Percentiles rank a stretch among this genome's conserved stretches.
Evolutionary conservation across 2,329 filamentous ascomycete species (phyloP).

Genomic region (Corniculantispora saksenae): DNA sequence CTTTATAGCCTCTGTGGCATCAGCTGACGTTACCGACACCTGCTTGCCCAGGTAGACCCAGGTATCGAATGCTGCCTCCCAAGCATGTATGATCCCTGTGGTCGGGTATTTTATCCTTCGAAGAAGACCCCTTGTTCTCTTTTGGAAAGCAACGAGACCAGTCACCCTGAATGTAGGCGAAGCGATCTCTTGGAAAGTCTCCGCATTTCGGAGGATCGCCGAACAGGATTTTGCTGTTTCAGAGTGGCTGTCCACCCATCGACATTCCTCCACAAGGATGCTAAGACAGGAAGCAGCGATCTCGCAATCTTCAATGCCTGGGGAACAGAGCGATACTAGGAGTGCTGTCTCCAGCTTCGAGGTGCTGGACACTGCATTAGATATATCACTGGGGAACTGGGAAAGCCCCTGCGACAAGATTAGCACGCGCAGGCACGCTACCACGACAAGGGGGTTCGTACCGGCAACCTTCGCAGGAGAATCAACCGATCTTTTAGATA

Average conservation of each 20-base stretch:
- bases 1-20: constrained; percentile 55
- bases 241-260: constrained; percentile 52
- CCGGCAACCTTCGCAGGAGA: constrained; percentile 52
- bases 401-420: constrained; percentile 49
- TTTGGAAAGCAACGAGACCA: constrained; percentile 69
- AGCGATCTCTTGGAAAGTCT: constrained; percentile 62
- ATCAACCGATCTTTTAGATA: constrained; percentile 58
- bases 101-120: constrained; percentile 63
- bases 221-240: constrained; percentile 52
- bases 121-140: constrained; percentile 60
- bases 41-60: constrained; percentile 67
- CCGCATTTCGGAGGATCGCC: constrained; percentile 59
- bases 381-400: constrained; percentile 54
- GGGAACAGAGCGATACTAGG: constrained; percentile 64
- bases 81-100: constrained; percentile 66
- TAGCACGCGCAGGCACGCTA: not conserved
- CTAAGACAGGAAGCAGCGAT: constrained; percentile 63
- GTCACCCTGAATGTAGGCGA: constrained; percentile 67
- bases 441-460: constrained; percentile 31
- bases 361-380: constrained; percentile 54
- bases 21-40: constrained; percentile 54
- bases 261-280: constrained; percentile 63
- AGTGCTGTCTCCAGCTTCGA: constrained; percentile 63
- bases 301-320: constrained; percentile 66
- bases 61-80: constrained; percentile 65